Evolutionary conservation across 2,329 filamentous ascomycete genomes (phyloP), one percentile per base, ranked within the genome.

Genomic region (Aspergillus costaricaensis): DNA sequence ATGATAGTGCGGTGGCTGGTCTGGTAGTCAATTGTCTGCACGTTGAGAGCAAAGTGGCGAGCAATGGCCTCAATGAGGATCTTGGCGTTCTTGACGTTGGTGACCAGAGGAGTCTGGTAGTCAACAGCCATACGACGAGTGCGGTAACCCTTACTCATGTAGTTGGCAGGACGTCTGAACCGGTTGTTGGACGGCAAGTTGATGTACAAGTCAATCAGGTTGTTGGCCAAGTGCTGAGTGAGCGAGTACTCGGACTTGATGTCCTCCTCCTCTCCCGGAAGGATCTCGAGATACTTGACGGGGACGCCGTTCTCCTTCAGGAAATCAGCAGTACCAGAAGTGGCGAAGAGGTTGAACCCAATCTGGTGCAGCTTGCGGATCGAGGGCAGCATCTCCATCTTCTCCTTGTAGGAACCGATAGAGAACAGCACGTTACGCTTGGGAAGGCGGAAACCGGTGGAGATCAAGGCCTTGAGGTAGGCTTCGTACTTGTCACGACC

Each of bases 21-120:
- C 81, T 96, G 92, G 79, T 89, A 96, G 79, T 99, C 95, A 59
- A 93, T 87, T 66, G 88, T 89, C 73, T 87, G 86, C 59, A 99
- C 87, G 39, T 91, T 88, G 57, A 99, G 84, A 67, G 93, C 88
- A 73, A 92, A 96, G 76, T 96, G 90, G 61, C 94, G 88, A 59
- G 92, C 88, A 66, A 99, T 91, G 21, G 94, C 95, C 80, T 99
- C 95, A 56, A 99, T 89, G 55, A 99, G 81, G 61, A 99, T 91
- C 84, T 98, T 99, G 61, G 95, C 95, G 74, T 97, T 98, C 86
- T 99, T 99, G 77, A 99, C 95, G 71, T 99, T 99, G 58, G 95
- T 99, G 17, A 99, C 94, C 62, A 99, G 82, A 60, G 95, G 95
- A 57, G 95, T 96, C 80, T 98, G 94, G 80, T 97, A 91, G 79